These are phyloP conservation scores for Candida stauntonica DNA, from an alignment of 805 yeast genomes.

Conservation along the genomic window DNA sequence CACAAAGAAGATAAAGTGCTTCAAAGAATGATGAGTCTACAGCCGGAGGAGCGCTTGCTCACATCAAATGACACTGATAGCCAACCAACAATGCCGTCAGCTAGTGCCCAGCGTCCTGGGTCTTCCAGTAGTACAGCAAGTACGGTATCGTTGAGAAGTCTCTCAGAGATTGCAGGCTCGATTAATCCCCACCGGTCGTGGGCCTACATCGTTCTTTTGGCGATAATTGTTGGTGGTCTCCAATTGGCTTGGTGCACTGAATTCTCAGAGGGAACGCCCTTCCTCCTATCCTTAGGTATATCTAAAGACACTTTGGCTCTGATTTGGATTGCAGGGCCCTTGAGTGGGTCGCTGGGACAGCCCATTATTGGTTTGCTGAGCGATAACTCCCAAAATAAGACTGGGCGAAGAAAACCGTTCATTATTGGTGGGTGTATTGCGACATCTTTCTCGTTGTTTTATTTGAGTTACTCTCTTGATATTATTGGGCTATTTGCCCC, in stretches of 20 bases:
- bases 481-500: slow-evolving; percentile 34
- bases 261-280: slow-evolving; percentile 61
- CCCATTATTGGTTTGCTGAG: slow-evolving; percentile 58
- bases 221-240: slow-evolving; percentile 50
- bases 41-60: too few species aligned
- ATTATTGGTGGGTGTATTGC: slow-evolving; percentile 50
- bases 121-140: slow-evolving; percentile 7
- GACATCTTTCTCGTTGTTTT: slow-evolving; percentile 41
- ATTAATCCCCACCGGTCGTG: slow-evolving; percentile 43
- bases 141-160: slow-evolving; percentile 4
- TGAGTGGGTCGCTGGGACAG: slow-evolving; percentile 59
- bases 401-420: slow-evolving; percentile 55
- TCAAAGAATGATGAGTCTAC: too few species aligned
- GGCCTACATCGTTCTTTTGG: slow-evolving; percentile 40
- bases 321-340: slow-evolving; percentile 66
- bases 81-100: too few species aligned
- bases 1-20: too few species aligned
- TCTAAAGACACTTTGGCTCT: slow-evolving; percentile 51
- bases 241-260: slow-evolving; percentile 66
- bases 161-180: slow-evolving; percentile 24
- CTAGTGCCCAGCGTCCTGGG: background rate
- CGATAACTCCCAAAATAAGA: slow-evolving; percentile 41
- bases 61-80: too few species aligned
- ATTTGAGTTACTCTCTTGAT: slow-evolving; percentile 41
- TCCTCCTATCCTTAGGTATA: slow-evolving; percentile 55